phyloP scores from a whole-genome alignment of 1,284 basidiomycete genomes.

The Boletus chippewaensis region DNA sequence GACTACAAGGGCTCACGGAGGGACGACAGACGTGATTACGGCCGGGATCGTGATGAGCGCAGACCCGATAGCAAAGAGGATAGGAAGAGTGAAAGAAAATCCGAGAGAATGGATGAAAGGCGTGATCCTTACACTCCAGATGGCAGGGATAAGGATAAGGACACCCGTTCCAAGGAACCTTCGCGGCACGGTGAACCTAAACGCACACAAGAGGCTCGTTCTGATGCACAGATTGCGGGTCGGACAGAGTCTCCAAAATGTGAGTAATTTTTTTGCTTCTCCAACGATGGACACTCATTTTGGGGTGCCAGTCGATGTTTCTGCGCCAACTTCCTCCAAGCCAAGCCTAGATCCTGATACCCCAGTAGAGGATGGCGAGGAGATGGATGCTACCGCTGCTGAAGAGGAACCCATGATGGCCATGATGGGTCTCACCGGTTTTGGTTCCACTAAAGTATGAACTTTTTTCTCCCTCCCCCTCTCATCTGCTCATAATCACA shows the following conservation, averaged over 20 bases:
- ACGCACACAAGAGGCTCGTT: constrained; percentile 17
- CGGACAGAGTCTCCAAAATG: constrained; percentile 19
- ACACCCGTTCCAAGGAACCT: constrained; percentile 19
- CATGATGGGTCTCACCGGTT: constrained; percentile 86
- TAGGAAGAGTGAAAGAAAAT: constrained; percentile 22
- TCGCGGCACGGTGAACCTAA: constrained; percentile 21
- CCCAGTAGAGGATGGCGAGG: constrained; percentile 53
- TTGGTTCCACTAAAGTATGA: constrained; percentile 83
- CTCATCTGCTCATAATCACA: constrained; percentile 1
- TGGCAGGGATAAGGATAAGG: constrained; percentile 25
- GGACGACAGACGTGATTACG: constrained; percentile 34
- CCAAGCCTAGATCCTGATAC: constrained; percentile 39
- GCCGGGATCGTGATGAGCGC: constrained; percentile 37
- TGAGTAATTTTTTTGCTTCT: constrained; percentile 15
- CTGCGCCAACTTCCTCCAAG: constrained; percentile 20
- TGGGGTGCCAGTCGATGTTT: constrained; percentile 7
- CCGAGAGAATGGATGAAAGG: constrained; percentile 21
- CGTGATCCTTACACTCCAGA: constrained; percentile 23
- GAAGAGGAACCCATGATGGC: constrained; percentile 82
- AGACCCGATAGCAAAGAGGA: constrained; percentile 34
- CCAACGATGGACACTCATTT: constrained; percentile 4
- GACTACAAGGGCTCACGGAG: constrained; percentile 38
- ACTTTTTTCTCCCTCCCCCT: neutral
- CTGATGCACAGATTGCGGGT: constrained; percentile 19
- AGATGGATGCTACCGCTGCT: constrained; percentile 59